These are phyloP conservation scores for Eremothecium sinecaudum DNA, from an alignment of 1,139 yeast genomes.

Conservation along the genomic window DNA sequence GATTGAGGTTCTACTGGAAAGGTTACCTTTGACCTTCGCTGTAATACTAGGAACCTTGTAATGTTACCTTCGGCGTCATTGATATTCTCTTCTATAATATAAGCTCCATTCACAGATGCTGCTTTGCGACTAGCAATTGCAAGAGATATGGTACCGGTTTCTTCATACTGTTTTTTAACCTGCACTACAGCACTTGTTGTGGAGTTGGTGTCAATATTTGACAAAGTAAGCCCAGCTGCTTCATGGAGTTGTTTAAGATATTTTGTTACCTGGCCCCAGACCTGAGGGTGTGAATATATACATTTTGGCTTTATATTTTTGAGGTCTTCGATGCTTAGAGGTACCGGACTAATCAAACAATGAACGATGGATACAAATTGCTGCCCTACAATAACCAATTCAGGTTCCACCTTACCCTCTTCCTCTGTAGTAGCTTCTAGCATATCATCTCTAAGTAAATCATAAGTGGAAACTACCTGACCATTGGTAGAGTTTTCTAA, in stretches of 20 bases:
- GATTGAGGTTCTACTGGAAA: conserved; percentile 9
- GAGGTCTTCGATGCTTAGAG: conserved; percentile 12
- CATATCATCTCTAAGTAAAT: conserved; percentile 64
- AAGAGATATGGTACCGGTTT: conserved; percentile 32
- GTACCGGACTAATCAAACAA: conserved; percentile 50
- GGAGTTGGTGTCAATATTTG: conserved; percentile 57
- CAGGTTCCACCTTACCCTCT: conserved; percentile 17
- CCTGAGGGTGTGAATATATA: conserved; percentile 91
- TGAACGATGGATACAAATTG: conserved; percentile 80
- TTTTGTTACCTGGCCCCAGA: conserved; percentile 81
- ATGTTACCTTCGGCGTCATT: conserved; percentile 71
- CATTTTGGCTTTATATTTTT: conserved; percentile 40
- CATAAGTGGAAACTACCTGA: conserved; percentile 78
- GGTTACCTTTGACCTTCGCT: conserved; percentile 17
- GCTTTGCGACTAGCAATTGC: conserved; percentile 61
- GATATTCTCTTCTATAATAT: conserved; percentile 46
- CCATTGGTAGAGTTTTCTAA: conserved; percentile 94
- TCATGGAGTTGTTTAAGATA: conserved; percentile 50
- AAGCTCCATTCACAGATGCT: conserved; percentile 51
- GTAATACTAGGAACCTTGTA: conserved; percentile 68
- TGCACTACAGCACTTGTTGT: conserved; percentile 78
- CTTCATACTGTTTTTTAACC: conserved; percentile 36
- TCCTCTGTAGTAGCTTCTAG: conserved; percentile 11
- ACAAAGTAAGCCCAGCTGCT: conserved; percentile 34
- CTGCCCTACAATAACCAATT: conserved; percentile 56